Conservation (phyloP, 495 filamentous ascomycete species). For the Collariella sp. region DNA sequence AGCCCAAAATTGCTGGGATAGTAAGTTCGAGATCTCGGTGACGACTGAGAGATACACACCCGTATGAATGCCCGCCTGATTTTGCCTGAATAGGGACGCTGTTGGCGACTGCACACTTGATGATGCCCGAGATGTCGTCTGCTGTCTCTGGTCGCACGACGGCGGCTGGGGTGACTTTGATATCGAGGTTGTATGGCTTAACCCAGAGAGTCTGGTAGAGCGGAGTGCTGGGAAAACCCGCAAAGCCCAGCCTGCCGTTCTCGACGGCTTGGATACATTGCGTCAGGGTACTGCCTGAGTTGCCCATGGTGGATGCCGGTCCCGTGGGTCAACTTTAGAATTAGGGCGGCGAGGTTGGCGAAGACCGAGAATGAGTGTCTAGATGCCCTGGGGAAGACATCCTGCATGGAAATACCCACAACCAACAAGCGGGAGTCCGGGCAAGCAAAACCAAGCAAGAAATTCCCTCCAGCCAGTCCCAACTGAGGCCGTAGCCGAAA, state of each 20-base stretch:
- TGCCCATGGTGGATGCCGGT: slow-evolving; percentile 19
- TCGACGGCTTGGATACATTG: slow-evolving; percentile 35
- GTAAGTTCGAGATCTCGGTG: not conserved
- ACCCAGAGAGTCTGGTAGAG: slow-evolving; percentile 38
- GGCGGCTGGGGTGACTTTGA: slow-evolving; percentile 50
- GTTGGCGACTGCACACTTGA: slow-evolving; percentile 49
- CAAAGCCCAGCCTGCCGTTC: slow-evolving; percentile 34
- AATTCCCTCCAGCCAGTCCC: too few relatives aligned
- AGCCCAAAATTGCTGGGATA: slow-evolving; percentile 33
- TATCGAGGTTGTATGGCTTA: slow-evolving; percentile 56
- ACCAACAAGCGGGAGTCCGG: too few relatives aligned
- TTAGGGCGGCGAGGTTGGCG: slow-evolving; percentile 1
- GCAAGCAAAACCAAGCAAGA: too few relatives aligned
- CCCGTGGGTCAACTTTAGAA: too few relatives aligned
- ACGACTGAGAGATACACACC: slow-evolving; percentile 22
- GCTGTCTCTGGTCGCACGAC: slow-evolving; percentile 51
- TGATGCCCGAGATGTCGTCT: slow-evolving; percentile 49
- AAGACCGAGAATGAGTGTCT: too few relatives aligned
- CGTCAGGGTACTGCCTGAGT: slow-evolving; percentile 24
- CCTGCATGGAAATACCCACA: too few relatives aligned
- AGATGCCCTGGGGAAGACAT: too few relatives aligned
- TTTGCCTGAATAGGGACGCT: slow-evolving; percentile 57
- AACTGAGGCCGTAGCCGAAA: too few relatives aligned
- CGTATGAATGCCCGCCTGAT: slow-evolving; percentile 68
- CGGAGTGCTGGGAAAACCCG: slow-evolving; percentile 31